Evolutionary conservation across 2,329 filamentous ascomycete species (phyloP).

Genomic region (Endocalyx cinctus): DNA sequence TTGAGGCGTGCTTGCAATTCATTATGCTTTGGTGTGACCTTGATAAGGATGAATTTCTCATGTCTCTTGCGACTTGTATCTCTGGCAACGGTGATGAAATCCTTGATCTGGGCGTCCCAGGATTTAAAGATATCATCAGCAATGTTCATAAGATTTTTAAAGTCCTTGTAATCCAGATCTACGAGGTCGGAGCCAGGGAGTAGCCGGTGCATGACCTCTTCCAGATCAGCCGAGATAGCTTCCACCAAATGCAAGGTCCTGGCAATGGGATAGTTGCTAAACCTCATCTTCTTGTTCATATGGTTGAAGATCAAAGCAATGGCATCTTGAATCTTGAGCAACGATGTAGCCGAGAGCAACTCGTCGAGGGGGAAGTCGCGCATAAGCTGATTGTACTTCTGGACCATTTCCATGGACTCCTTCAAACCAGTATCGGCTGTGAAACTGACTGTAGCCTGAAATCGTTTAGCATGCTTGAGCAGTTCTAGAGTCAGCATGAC

Average conservation of each 20-base stretch:
- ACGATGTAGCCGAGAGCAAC: conserved; percentile 82
- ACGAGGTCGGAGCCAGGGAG: conserved; percentile 84
- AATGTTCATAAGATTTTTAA: conserved; percentile 76
- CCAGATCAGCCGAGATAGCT: conserved; percentile 90
- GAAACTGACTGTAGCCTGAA: conserved; percentile 96
- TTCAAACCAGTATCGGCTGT: conserved; percentile 92
- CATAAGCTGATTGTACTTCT: conserved; percentile 99
- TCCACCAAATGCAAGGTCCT: conserved; percentile 92
- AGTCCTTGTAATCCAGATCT: conserved; percentile 88
- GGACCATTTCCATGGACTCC: conserved; percentile 91
- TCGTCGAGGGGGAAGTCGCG: conserved; percentile 96
- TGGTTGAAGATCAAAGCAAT: conserved; percentile 87
- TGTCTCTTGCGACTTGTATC: conserved; percentile 90
- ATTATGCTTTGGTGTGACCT: conserved; percentile 81
- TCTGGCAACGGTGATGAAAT: conserved; percentile 95
- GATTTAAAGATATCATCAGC: conserved; percentile 82
- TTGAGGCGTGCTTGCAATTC: conserved; percentile 86
- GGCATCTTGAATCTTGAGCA: conserved; percentile 84
- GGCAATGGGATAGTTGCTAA: conserved; percentile 91
- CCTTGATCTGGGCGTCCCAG: conserved; percentile 95
- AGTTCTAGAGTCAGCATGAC: conserved; percentile 91
- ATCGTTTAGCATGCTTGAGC: conserved; percentile 93
- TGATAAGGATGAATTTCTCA: conserved; percentile 98
- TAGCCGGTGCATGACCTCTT: conserved; percentile 78
- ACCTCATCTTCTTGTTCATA: conserved; percentile 95